Conservation (phyloP, 2,329 filamentous ascomycete genomes). For the Colletotrichum sp. region DNA sequence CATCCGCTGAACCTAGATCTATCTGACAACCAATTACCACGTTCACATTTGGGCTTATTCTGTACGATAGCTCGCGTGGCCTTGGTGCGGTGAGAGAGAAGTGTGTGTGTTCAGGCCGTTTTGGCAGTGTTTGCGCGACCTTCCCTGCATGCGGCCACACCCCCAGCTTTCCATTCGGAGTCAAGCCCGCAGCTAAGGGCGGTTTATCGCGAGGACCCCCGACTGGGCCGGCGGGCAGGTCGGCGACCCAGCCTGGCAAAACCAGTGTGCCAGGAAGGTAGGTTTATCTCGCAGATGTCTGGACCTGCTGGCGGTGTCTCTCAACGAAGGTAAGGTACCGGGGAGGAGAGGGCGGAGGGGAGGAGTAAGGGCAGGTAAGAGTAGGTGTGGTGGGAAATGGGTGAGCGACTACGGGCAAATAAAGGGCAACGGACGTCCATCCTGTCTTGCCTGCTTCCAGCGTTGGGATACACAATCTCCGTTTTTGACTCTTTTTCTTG, state of each 20-base stretch:
- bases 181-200: background rate
- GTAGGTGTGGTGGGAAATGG: background rate
- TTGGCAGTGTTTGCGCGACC: background rate
- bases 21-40: background rate
- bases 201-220: background rate
- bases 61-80: background rate
- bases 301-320: background rate
- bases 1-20: background rate
- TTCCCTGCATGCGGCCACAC: background rate
- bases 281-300: background rate
- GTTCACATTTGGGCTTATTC: background rate
- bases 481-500: background rate
- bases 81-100: background rate
- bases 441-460: constrained; percentile 1
- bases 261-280: background rate
- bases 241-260: background rate
- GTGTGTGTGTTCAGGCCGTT: background rate
- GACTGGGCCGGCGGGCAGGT: constrained; percentile 1
- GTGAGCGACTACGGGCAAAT: constrained; percentile 3
- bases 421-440: constrained; percentile 2
- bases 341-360: background rate
- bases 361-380: background rate
- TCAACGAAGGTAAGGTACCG: constrained; percentile 8
- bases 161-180: background rate
- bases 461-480: background rate